A percentile compares a stretch with the other conserved stretches of the same genome.
These are phyloP conservation scores for Agaricus subrufescens DNA, from an alignment of 768 basidiomycete species.

Conservation along the genomic window DNA sequence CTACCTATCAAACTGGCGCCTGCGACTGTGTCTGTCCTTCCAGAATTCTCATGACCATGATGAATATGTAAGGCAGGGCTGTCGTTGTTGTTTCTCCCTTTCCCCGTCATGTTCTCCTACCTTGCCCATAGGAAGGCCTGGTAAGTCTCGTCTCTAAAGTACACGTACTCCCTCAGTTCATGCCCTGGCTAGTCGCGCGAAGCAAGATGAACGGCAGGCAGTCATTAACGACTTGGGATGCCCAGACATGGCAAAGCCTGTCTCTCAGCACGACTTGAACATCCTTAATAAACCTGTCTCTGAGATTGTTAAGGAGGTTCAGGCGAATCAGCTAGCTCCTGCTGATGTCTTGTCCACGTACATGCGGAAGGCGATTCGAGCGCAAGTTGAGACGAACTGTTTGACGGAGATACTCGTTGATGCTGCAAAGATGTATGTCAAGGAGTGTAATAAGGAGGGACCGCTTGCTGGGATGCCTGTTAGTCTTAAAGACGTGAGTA, in stretches of 20 bases:
- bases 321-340: slow-evolving; percentile 23
- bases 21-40: too few species aligned
- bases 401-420: slow-evolving; percentile 55
- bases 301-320: slow-evolving; percentile 25
- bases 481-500: slow-evolving; percentile 48
- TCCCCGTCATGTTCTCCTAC: slow-evolving; percentile 26
- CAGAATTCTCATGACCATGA: neutral
- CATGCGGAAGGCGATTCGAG: slow-evolving; percentile 42
- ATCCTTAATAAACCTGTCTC: slow-evolving; percentile 27
- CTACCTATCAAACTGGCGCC: too few species aligned
- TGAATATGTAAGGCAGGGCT: neutral
- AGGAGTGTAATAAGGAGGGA: slow-evolving; percentile 28
- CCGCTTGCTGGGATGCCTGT: slow-evolving; percentile 59
- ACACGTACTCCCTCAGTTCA: neutral
- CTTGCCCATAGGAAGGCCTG: slow-evolving; percentile 30
- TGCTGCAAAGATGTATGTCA: slow-evolving; percentile 29
- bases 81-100: neutral
- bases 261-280: slow-evolving; percentile 20
- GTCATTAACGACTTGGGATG: slow-evolving; percentile 22
- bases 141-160: slow-evolving; percentile 16
- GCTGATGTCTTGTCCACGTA: slow-evolving; percentile 37
- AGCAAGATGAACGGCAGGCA: slow-evolving; percentile 31
- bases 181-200: slow-evolving; percentile 19
- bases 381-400: slow-evolving; percentile 53
- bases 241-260: slow-evolving; percentile 21